Evolutionary conservation across 2,329 filamentous ascomycete species (phyloP).

Genomic region (Akanthomyces muscarius): DNA sequence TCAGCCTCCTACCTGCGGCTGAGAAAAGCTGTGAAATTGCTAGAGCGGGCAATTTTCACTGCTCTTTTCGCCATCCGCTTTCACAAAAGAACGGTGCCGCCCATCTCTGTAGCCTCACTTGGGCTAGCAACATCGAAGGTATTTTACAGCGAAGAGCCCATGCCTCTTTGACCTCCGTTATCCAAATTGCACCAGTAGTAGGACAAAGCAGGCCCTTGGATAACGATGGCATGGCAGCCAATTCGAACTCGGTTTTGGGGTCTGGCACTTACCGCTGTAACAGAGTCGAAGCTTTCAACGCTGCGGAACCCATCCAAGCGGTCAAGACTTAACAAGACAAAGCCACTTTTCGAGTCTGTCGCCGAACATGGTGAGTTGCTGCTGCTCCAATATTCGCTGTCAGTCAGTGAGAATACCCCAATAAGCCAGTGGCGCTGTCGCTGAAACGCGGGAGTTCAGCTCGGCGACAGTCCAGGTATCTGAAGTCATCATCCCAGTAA

Average conservation of each 20-base stretch:
- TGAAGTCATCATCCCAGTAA: too few relatives aligned
- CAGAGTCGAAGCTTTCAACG: background rate
- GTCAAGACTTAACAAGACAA: too few relatives aligned
- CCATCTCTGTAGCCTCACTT: too few relatives aligned
- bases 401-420: too few relatives aligned
- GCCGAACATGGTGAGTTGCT: too few relatives aligned
- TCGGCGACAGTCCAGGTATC: too few relatives aligned
- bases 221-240: background rate
- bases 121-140: background rate
- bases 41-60: background rate
- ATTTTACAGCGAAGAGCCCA: background rate
- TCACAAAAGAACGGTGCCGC: background rate
- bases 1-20: background rate
- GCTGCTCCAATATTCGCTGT: too few relatives aligned
- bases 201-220: background rate
- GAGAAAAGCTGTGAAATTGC: background rate
- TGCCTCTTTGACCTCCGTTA: background rate
- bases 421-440: too few relatives aligned
- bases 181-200: background rate
- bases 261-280: background rate
- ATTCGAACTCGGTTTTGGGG: background rate
- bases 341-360: too few relatives aligned
- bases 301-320: background rate
- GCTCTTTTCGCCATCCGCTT: background rate
- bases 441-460: too few relatives aligned